These are phyloP conservation scores for Argentina anserina DNA, from an alignment of 306 rosid genomes.

Conservation along the genomic window DNA sequence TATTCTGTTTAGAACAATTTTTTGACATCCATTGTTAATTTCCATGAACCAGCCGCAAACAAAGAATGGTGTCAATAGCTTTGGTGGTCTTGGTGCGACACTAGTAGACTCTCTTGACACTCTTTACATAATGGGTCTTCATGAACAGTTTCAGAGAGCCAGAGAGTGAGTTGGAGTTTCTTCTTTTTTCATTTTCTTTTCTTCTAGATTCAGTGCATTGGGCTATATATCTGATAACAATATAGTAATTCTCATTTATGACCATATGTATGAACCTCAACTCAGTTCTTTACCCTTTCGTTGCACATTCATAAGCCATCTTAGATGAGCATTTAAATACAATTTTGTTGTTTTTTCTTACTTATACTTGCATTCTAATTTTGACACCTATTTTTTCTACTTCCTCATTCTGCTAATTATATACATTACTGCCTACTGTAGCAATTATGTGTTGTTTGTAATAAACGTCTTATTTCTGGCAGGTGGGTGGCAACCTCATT, in stretches of 20 bases:
- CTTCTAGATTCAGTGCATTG: not conserved
- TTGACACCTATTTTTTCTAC: not conserved
- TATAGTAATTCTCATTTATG: not conserved
- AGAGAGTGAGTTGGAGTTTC: constrained; percentile 71
- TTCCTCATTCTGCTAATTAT: not conserved
- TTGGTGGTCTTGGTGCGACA: constrained; percentile 99
- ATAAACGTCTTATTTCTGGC: constrained; percentile 28
- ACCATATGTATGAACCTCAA: not conserved
- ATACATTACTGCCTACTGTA: not conserved
- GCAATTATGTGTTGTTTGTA: not conserved
- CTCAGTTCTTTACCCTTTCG: not conserved
- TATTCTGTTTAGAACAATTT: not conserved
- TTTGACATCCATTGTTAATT: constrained; percentile 27
- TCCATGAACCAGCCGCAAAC: constrained; percentile 76
- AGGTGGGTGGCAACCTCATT: constrained; percentile 83
- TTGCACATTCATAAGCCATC: constrained; percentile 8
- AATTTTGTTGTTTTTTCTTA: not conserved
- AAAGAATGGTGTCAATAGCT: constrained; percentile 87
- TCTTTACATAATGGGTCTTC: constrained; percentile 89
- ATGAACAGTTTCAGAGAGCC: constrained; percentile 81
- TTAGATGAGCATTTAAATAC: not conserved
- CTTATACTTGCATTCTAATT: not conserved
- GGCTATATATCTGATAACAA: not conserved
- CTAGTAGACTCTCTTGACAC: constrained; percentile 94
- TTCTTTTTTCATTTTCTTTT: not conserved